These are phyloP conservation scores for Herpomyces periplanetae DNA, from an alignment of 2,329 filamentous ascomycete genomes.

Conservation along the genomic window DNA sequence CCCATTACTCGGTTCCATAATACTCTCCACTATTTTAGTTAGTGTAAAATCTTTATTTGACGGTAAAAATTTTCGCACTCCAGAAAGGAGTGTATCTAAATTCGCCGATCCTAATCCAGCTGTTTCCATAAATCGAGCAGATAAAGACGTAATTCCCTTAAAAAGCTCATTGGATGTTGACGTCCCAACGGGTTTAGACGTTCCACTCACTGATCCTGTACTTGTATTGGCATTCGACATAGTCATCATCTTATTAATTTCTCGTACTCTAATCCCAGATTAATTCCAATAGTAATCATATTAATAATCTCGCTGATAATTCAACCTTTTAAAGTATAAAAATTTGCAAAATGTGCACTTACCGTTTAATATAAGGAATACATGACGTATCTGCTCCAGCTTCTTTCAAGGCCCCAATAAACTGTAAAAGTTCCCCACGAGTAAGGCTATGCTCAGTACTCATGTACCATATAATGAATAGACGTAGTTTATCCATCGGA, in stretches of 20 bases:
- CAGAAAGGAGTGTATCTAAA: slow-evolving; percentile 69
- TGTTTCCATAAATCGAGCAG: slow-evolving; percentile 28
- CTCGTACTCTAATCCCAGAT: slow-evolving; percentile 21
- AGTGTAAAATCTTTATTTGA: slow-evolving; percentile 77
- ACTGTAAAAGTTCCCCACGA: slow-evolving; percentile 40
- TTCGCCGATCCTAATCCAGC: slow-evolving; percentile 45
- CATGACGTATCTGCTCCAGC: slow-evolving; percentile 36
- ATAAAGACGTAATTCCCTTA: slow-evolving; percentile 64
- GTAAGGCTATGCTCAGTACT: slow-evolving; percentile 66
- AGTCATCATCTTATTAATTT: slow-evolving; percentile 92
- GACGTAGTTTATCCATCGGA: slow-evolving; percentile 47
- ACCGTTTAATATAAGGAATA: slow-evolving; percentile 55
- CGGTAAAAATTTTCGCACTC: slow-evolving; percentile 92
- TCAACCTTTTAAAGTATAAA: not conserved
- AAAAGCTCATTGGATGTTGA: slow-evolving; percentile 35
- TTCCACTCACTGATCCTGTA: too few relatives aligned
- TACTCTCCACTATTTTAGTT: slow-evolving; percentile 85
- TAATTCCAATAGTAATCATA: slow-evolving; percentile 4
- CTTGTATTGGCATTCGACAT: slow-evolving; percentile 61
- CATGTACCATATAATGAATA: slow-evolving; percentile 90
- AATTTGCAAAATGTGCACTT: slow-evolving; percentile 7
- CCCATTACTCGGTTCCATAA: slow-evolving; percentile 78
- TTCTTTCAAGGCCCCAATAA: slow-evolving; percentile 40
- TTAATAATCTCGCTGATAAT: slow-evolving; percentile 2
- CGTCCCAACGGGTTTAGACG: slow-evolving; percentile 20